Base-by-base conservation (phyloP, 1,139 yeast species). In the Suhomyces kunorum region DNA sequence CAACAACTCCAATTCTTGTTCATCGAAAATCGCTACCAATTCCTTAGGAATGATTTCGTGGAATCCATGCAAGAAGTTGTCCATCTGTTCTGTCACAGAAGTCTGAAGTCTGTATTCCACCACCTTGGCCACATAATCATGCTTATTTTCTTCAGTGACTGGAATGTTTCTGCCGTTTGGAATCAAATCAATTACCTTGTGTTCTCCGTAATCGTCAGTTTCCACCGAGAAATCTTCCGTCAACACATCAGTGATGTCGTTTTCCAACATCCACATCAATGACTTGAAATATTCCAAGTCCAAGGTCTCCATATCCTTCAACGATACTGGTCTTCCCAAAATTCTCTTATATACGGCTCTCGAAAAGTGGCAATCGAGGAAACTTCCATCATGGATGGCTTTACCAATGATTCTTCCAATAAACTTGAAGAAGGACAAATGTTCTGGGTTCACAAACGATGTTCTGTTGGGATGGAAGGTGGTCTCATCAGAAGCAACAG, bases 141-240 rank as follows among this genome's bases (percentile, higher is more conserved):
- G 86, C 58, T 94, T 94, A 63, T 94, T 94, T 30, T 78, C 85
- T 56, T 92, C 96, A 0, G 96, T 87, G 1, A 92, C 98, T 0
- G 92, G 76, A 40, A 92, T 81, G 47, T 89, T 75, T 32, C 88
- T 69, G 2, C 99, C 99, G 59, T 82, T 68, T 3, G 92, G 90
- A 43, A 85, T 77, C 58, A 94, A 75, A 54, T 88, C 96, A 47
- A 87, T 76, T 7, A 78, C 68, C 59, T 83, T 87, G 54, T 83
- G 90, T 56, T 85, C 96, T 45, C 98, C 98, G 58, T 87, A 90
- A 56, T 90, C 98, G 56, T 89, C 96, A 1, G 95, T 79, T 55
- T 90, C 98, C 27, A 92, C 88, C 7, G 95, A 83, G 58, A 94
- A 92, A 13, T 95, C 90, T 61, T 94, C 98, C n/a, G 92, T 90